These are phyloP conservation scores for Aphanoascus verrucosus DNA, from an alignment of 2,329 filamentous ascomycete species.

Conservation along the genomic window DNA sequence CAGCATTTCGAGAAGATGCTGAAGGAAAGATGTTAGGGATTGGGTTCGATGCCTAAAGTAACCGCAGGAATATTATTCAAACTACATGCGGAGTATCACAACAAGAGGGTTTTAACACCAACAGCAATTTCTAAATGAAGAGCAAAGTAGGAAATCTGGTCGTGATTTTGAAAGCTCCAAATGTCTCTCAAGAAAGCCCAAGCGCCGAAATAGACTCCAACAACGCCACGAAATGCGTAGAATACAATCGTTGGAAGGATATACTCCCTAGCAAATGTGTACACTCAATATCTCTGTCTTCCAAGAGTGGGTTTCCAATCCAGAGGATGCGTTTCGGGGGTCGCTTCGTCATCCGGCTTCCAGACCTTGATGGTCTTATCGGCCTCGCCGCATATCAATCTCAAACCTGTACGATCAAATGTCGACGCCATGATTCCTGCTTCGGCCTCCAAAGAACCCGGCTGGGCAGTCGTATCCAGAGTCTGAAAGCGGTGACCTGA, in stretches of 20 bases:
- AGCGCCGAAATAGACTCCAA: not conserved
- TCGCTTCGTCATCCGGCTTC: constrained; percentile 86
- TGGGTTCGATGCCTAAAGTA: constrained; percentile 24
- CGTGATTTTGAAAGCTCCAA: not conserved
- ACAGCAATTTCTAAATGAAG: not conserved
- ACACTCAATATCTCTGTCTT: constrained; percentile 59
- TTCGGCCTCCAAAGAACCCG: constrained; percentile 86
- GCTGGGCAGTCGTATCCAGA: constrained; percentile 83
- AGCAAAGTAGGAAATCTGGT: not conserved
- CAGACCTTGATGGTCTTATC: constrained; percentile 99
- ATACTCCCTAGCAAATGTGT: not conserved
- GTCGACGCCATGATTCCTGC: constrained; percentile 89
- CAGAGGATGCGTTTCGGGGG: constrained; percentile 79
- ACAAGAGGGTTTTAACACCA: not conserved
- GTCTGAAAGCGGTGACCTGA: constrained; percentile 84
- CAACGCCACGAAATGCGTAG: constrained; percentile 14
- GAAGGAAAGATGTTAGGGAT: constrained; percentile 75
- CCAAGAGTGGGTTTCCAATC: constrained; percentile 81
- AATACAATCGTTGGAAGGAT: constrained; percentile 1
- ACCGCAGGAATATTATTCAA: not conserved
- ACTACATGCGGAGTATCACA: not conserved
- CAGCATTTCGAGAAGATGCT: constrained; percentile 77
- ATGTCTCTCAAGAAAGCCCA: not conserved
- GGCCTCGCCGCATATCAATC: constrained; percentile 86
- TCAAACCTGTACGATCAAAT: constrained; percentile 78